Conservation (phyloP, 1,284 basidiomycete species). For the Kalmanozyma brasiliensis region DNA sequence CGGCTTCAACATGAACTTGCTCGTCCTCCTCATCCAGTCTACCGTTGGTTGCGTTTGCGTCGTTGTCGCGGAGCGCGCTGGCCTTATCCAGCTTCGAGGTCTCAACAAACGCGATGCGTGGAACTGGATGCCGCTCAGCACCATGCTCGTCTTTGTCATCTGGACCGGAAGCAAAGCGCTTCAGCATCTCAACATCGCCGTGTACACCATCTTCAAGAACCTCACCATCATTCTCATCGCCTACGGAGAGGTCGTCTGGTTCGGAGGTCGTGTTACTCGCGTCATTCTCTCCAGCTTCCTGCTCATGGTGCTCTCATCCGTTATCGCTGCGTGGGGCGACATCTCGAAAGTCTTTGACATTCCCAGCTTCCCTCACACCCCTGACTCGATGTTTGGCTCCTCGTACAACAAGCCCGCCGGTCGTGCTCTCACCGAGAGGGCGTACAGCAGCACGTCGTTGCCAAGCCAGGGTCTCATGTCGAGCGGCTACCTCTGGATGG, state of each 20-base stretch:
- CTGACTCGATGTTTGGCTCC: constrained; percentile 50
- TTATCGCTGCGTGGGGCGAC: constrained; percentile 96
- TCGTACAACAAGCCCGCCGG: constrained; percentile 38
- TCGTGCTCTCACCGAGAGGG: constrained; percentile 8
- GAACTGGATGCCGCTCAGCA: constrained; percentile 93
- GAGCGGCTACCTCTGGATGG: constrained; percentile 93
- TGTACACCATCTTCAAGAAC: constrained; percentile 93
- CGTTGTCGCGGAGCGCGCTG: constrained; percentile 76
- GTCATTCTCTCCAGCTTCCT: constrained; percentile 89
- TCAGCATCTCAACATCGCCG: constrained; percentile 68
- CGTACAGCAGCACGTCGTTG: constrained; percentile 46
- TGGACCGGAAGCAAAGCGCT: constrained; percentile 98
- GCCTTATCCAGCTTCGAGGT: constrained; percentile 87
- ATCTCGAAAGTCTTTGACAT: constrained; percentile 73
- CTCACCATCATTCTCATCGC: constrained; percentile 98
- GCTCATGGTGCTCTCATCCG: constrained; percentile 94
- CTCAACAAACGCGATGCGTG: constrained; percentile 88
- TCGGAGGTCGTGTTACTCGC: constrained; percentile 86
- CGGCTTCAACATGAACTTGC: constrained; percentile 95
- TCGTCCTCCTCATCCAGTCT: constrained; percentile 91
- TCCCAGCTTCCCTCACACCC: constrained; percentile 53
- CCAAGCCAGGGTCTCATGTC: constrained; percentile 53
- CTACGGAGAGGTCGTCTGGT: constrained; percentile 98
- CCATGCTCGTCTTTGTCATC: constrained; percentile 90
- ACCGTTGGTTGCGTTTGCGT: constrained; percentile 80